A percentile compares a stretch with the other conserved stretches of the same genome.
Conservation (phyloP, 2,329 filamentous ascomycete species). For the Pseudocercospora vitis region DNA sequence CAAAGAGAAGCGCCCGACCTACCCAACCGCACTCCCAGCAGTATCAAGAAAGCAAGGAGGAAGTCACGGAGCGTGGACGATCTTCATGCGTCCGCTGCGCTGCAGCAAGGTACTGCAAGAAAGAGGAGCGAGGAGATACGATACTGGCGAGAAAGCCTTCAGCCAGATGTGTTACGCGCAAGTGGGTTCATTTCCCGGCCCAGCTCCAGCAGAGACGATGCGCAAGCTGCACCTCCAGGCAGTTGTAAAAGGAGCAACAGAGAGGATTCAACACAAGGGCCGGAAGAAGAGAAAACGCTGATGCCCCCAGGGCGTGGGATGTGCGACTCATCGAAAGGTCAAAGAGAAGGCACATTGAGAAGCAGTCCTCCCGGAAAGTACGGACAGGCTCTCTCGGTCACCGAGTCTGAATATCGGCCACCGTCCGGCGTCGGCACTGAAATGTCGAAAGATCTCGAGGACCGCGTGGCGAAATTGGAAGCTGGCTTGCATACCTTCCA, state of each 20-base stretch:
- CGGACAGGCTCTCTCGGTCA: conserved; percentile 15
- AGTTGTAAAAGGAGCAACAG: background rate
- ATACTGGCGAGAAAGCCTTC: conserved; percentile 39
- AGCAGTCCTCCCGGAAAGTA: conserved; percentile 20
- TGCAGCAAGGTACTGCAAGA: conserved; percentile 25
- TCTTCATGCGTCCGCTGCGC: conserved; percentile 23
- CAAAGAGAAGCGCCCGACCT: conserved; percentile 11
- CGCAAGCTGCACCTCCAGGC: conserved; percentile 8
- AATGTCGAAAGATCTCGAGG: conserved; percentile 36
- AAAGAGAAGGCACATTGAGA: conserved; percentile 18
- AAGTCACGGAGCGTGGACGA: conserved; percentile 40
- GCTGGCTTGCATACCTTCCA: conserved; percentile 37
- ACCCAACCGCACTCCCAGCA: conserved; percentile 12
- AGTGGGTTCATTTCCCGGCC: conserved; percentile 29
- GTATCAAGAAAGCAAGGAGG: conserved; percentile 31
- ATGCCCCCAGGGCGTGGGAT: background rate
- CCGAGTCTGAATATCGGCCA: conserved; percentile 15
- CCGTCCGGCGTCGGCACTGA: conserved; percentile 23
- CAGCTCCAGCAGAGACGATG: conserved; percentile 7
- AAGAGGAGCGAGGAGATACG: conserved; percentile 40
- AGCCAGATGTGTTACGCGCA: conserved; percentile 32
- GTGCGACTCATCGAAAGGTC: conserved; percentile 1
- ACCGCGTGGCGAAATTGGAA: conserved; percentile 39
- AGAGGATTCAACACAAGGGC: background rate
- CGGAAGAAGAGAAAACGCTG: conserved; percentile 2